Evolutionary conservation across 1,284 basidiomycete species (phyloP), one percentile per base, ranked within the genome.

Genomic region (Ceratorhiza oryzae-sativae): DNA sequence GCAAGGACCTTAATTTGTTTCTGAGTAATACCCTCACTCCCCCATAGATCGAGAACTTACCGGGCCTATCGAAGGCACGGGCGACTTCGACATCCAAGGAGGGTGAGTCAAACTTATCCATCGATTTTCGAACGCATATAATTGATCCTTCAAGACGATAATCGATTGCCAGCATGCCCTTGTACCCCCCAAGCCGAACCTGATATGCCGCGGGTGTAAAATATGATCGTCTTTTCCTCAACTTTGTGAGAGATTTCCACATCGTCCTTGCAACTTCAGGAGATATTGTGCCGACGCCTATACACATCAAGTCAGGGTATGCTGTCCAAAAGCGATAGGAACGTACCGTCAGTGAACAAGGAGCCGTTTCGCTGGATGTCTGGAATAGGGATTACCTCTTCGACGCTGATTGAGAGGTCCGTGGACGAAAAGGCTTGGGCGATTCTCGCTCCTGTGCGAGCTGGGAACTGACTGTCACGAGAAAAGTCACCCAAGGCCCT

Each of bases 381-480:
- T 0, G 75, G 70, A 0, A 83, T 68, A 1, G 36, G 10, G 2
- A 84, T 70, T 10, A 91, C 82, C 75, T 90, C 85, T 59, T 87
- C 86, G 0, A 84, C 82, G 23, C 82, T 76, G 15, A 89, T 81
- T 0, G 86, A 85, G 2, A 84, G 82, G 74, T 90, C 88, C 0
- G 90, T 91, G 0, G 90, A 84, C 0, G 90, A 91, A 77, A 92
- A 91, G 0, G 88, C 88, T 77, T 89, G 89, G 1, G 88, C 88
- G 34, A 92, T 83, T 18, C 90, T 82, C 8, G 90, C 90, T 2
- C 86, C 90, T 78, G 88, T 91, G 53, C 89, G 83, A 30, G 90
- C 89, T 1, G 90, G 89, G 73, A 87, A 89, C 59, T 80, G 80
- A n/a, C 85, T 85, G 32, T 77, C 77, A 45, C 74, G 72, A 4